A percentile compares a stretch with the other conserved stretches of the same genome.
Evolutionary conservation across 2,329 filamentous ascomycete genomes (phyloP).

Genomic region (Colletotrichum costaricense): DNA sequence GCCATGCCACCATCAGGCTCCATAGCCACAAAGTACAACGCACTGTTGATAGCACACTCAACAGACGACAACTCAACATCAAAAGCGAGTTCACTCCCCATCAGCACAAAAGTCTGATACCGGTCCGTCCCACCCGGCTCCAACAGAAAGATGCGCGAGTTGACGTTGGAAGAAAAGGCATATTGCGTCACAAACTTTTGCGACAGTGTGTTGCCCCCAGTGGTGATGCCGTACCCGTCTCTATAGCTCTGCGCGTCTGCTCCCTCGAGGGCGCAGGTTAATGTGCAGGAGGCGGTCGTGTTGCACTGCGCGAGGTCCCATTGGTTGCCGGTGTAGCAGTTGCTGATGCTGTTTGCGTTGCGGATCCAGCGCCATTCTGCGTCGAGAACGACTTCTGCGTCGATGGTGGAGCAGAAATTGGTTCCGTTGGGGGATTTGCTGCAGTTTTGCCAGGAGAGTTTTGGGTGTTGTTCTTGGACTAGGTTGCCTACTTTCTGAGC

Average conservation of each 20-base stretch:
- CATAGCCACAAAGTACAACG: conserved; percentile 70
- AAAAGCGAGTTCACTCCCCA: conserved; percentile 73
- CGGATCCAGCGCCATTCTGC: conserved; percentile 28
- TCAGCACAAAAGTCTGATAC: conserved; percentile 71
- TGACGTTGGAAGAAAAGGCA: conserved; percentile 51
- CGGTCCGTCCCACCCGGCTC: conserved; percentile 54
- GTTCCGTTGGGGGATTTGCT: not conserved
- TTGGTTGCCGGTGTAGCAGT: conserved; percentile 61
- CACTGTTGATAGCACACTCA: conserved; percentile 73
- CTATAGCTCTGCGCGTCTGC: conserved; percentile 50
- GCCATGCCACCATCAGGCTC: conserved; percentile 60
- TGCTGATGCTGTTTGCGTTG: conserved; percentile 48
- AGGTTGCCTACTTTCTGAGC: conserved; percentile 19
- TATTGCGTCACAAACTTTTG: conserved; percentile 63
- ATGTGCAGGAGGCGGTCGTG: conserved; percentile 52
- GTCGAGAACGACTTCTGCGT: conserved; percentile 21
- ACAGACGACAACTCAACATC: conserved; percentile 74
- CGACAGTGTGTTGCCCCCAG: conserved; percentile 54
- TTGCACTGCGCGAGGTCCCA: conserved; percentile 50
- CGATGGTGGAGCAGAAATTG: not conserved
- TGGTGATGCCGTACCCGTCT: conserved; percentile 57
- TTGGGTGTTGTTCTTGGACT: conserved; percentile 14
- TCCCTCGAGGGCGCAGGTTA: conserved; percentile 59
- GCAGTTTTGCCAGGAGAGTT: conserved; percentile 27
- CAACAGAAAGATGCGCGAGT: conserved; percentile 69